These are phyloP conservation scores for Gardenia jasminoides DNA, from an alignment of 257 asterid species.

Conservation along the genomic window DNA sequence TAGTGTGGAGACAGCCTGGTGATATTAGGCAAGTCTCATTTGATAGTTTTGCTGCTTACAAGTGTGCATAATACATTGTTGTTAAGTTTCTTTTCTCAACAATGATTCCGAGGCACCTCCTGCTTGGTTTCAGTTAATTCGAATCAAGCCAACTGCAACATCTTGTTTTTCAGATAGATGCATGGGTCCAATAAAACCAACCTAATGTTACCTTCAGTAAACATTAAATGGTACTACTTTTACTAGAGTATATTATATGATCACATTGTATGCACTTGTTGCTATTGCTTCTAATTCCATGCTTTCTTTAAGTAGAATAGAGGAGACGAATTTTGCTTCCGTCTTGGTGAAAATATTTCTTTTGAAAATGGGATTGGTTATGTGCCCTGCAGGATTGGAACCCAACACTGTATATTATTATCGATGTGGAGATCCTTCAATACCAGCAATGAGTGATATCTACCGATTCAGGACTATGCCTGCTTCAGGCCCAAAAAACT, in stretches of 20 bases:
- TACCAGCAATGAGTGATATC: constrained; percentile 62
- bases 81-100: neutral
- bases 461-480: constrained; percentile 82
- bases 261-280: neutral
- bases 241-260: neutral
- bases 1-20: neutral
- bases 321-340: neutral
- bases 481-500: constrained; percentile 49
- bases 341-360: neutral
- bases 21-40: neutral
- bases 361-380: neutral
- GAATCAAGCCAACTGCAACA: neutral
- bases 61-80: neutral
- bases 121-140: neutral
- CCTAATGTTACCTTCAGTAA: neutral
- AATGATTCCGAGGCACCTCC: too few relatives aligned
- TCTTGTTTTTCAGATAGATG: neutral
- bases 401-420: constrained; percentile 65
- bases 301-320: neutral
- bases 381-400: constrained; percentile 47
- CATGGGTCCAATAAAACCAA: neutral
- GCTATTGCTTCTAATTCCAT: neutral
- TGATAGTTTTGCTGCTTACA: neutral
- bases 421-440: constrained; percentile 84
- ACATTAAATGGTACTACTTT: neutral